Base-by-base conservation (phyloP, 2,329 filamentous ascomycete species). In the Botrytis medusae region DNA sequence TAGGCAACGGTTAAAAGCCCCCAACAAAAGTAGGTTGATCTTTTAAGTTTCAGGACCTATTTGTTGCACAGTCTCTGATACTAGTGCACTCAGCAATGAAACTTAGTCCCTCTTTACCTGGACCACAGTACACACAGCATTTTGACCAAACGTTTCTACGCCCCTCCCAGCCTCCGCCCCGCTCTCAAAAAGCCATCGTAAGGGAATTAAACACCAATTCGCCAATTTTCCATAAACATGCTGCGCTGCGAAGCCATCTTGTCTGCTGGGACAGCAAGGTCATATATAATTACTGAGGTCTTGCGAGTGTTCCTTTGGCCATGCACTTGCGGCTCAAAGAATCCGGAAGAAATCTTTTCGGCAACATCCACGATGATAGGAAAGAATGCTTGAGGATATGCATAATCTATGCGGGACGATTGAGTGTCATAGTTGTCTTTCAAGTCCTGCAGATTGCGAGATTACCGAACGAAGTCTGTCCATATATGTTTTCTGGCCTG, bases 151-250 rank as follows among this genome's bases (percentile, higher is more conserved):
- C 5, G 2, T 18, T 29, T n/a, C 51, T 16, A 0, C 16, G 16
- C 16, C 14, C 2, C 42, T 8, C 4, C 25, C n/a, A n/a, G n/a
- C n/a, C n/a, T n/a, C n/a, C n/a, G n/a, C n/a, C 10, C 22, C 10
- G 22, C 22, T 51, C 22, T 4, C 1, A 6, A 14, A 54, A n/a
- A 54, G 2, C 14, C n/a, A 29, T n/a, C 1, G n/a, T 18, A 54
- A 18, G 14, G n/a, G 16, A 8, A 29, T 29, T 3, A 29, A 8
- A 54, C 18, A 29, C 6, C 51, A 29, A 29, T 54, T 16, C 14
- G 25, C n/a, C 8, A 18, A 1, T 54, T 18, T 18, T 10, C 48
- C 25, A 0, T 29, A 8, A 7, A 4, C 0, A 5, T 2, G 8
- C 14, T 54, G n/a, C 12, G 51, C 14, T n/a, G 51, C n/a, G 14